Conservation (phyloP, 2,329 filamentous ascomycete species). For the Trichoderma koningii region DNA sequence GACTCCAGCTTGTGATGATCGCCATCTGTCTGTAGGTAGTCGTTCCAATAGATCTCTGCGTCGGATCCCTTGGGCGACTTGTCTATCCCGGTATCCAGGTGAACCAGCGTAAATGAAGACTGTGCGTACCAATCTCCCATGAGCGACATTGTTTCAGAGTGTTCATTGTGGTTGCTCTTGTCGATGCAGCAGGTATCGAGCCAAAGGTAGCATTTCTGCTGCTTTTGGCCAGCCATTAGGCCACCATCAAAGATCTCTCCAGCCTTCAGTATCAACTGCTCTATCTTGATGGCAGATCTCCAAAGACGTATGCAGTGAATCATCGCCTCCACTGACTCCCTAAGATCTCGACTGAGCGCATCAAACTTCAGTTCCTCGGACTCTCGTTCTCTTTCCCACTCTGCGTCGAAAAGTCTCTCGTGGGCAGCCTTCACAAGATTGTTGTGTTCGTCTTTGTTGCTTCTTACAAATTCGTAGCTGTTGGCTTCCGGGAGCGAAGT, state of each 20-base stretch:
- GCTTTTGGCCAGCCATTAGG: neutral
- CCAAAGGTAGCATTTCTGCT: conserved; percentile 19
- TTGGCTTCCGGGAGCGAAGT: neutral
- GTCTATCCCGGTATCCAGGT: conserved; percentile 12
- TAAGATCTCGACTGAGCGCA: conserved; percentile 14
- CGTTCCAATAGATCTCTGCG: conserved; percentile 9
- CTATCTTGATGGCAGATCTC: conserved; percentile 28
- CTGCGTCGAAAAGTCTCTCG: conserved; percentile 8
- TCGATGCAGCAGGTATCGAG: conserved; percentile 26
- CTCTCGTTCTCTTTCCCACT: conserved; percentile 17
- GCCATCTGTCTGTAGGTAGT: conserved; percentile 12
- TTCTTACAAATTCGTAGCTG: no score
- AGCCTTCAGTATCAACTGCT: conserved; percentile 22
- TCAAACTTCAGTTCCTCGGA: conserved; percentile 4
- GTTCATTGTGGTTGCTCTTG: conserved; percentile 22
- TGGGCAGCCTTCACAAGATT: neutral
- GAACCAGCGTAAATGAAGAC: conserved; percentile 20
- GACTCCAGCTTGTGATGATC: conserved; percentile 16
- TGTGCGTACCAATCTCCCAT: conserved; percentile 28
- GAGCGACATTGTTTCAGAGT: conserved; percentile 25
- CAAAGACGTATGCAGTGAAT: conserved; percentile 22
- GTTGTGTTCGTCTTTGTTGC: neutral
- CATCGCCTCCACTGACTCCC: conserved; percentile 20
- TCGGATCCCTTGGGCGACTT: conserved; percentile 1
- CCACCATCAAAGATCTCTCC: conserved; percentile 18